These are phyloP conservation scores for Boechera stricta DNA, from an alignment of 345 rosid species.

Conservation along the genomic window DNA sequence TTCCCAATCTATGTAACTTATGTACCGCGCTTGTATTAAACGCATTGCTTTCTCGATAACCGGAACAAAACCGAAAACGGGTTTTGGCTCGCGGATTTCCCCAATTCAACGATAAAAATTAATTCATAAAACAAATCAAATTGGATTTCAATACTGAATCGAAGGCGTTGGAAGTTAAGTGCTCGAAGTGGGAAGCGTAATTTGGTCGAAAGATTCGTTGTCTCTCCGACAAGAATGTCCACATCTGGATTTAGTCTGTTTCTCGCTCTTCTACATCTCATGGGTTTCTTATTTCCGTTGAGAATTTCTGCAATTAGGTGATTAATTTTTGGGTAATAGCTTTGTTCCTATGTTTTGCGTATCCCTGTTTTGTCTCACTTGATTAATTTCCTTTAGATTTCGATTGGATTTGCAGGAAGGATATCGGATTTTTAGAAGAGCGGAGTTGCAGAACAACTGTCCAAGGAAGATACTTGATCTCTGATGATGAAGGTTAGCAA, in stretches of 20 bases:
- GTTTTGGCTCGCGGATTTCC: background rate
- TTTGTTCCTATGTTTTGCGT: background rate
- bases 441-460: conserved; percentile 73
- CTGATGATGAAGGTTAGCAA: conserved; percentile 75
- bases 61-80: conserved; percentile 14
- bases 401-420: conserved; percentile 54
- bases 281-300: conserved; percentile 42
- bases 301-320: conserved; percentile 63
- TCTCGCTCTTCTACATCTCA: conserved; percentile 47
- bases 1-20: background rate
- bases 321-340: conserved; percentile 7
- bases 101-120: conserved; percentile 6
- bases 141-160: background rate
- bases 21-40: background rate
- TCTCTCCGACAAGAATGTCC: conserved; percentile 51
- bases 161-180: conserved; percentile 9
- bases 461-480: conserved; percentile 83
- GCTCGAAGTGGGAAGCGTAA: conserved; percentile 24
- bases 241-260: conserved; percentile 44
- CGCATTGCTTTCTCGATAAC: background rate
- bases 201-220: conserved; percentile 30
- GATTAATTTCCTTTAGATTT: conserved; percentile 6
- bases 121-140: background rate
- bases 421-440: conserved; percentile 59
- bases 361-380: conserved; percentile 11